phyloP scores from a whole-genome alignment of 2,329 filamentous ascomycete genomes.

The Capronia americana region DNA sequence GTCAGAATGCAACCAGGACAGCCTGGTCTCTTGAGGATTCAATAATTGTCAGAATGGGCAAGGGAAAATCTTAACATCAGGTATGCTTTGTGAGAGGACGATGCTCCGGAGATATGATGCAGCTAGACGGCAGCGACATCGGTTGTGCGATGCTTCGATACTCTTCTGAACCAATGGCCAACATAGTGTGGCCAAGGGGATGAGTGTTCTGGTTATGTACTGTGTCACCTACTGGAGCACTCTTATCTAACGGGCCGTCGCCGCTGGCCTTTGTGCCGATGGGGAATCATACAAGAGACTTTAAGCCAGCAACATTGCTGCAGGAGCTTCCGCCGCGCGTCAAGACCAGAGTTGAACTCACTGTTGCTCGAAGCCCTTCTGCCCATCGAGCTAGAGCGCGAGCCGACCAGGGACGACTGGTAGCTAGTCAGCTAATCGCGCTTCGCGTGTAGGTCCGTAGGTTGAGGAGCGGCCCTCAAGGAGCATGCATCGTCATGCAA shows the following conservation, averaged over 20 bases:
- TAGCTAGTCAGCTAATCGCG: background rate
- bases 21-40: background rate
- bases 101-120: background rate
- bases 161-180: background rate
- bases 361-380: background rate
- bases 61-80: background rate
- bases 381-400: background rate
- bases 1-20: background rate
- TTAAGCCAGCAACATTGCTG: background rate
- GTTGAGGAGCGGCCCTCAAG: slow-evolving; percentile 17
- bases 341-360: background rate
- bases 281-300: background rate
- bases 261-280: slow-evolving; percentile 4
- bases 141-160: background rate
- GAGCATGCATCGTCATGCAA: slow-evolving; percentile 21
- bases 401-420: background rate
- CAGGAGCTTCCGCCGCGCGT: slow-evolving; percentile 2
- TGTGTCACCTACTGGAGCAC: slow-evolving; percentile 8
- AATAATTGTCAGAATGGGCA: background rate
- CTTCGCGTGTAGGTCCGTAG: slow-evolving; percentile 8
- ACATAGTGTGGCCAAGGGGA: background rate
- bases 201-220: slow-evolving; percentile 2
- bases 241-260: slow-evolving; percentile 19
- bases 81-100: background rate
- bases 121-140: background rate